phyloP scores from a whole-genome alignment of 352 stramenopile genomes.

The Pythium aristosporum region DNA sequence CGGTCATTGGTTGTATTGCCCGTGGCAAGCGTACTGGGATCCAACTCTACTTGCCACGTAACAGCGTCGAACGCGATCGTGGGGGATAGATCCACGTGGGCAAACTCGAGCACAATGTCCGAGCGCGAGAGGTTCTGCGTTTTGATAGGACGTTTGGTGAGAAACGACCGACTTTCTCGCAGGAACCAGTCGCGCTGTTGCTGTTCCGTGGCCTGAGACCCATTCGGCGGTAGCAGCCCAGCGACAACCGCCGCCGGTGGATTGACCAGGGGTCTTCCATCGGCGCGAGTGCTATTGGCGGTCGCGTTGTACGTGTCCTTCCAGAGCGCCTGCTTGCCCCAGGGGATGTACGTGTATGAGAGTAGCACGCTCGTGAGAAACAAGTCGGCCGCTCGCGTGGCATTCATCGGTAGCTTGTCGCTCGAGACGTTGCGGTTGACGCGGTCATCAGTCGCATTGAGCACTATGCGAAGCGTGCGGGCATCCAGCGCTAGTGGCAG shows the following conservation, averaged over 20 bases:
- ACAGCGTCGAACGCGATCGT: constrained; percentile 1
- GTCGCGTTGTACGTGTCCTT: not conserved
- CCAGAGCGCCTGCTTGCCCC: constrained; percentile 6
- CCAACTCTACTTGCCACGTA: constrained; percentile 6
- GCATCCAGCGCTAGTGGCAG: constrained; percentile 1
- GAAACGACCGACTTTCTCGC: not conserved
- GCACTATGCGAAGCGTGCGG: not conserved
- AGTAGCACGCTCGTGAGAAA: constrained; percentile 10
- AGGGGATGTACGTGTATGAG: constrained; percentile 5
- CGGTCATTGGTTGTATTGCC: not conserved
- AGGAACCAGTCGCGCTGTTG: constrained; percentile 17
- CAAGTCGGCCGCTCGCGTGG: constrained; percentile 4
- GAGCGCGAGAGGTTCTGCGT: constrained; percentile 4
- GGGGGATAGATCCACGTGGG: constrained; percentile 7
- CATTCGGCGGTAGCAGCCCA: constrained; percentile 8
- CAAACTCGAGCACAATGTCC: constrained; percentile 7
- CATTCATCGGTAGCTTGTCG: constrained; percentile 9
- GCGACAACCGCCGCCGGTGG: not conserved
- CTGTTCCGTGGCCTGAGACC: not conserved
- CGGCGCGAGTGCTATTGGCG: not conserved
- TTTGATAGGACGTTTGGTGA: not conserved
- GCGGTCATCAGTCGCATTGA: not conserved
- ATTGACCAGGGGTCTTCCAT: not conserved
- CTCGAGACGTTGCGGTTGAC: not conserved
- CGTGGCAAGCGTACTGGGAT: not conserved